These are phyloP conservation scores for Raphanus sativus DNA, from an alignment of 345 rosid species.

Conservation along the genomic window DNA sequence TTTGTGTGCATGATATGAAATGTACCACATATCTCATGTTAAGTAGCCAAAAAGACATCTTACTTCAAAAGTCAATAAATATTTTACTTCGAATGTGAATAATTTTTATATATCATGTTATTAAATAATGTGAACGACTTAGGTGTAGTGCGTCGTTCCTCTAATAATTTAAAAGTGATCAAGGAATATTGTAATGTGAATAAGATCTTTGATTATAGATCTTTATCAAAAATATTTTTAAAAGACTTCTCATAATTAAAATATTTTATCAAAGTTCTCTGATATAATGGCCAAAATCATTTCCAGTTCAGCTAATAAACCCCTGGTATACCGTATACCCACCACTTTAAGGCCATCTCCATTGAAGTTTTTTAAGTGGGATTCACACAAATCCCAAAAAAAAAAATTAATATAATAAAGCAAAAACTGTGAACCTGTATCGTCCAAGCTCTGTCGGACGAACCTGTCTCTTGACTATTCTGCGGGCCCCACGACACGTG, in stretches of 20 bases:
- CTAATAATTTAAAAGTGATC: not conserved
- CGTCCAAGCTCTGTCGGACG: no score
- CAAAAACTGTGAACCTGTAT: no score
- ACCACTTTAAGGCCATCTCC: no score
- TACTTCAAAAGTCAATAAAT: not conserved
- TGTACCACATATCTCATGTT: no score
- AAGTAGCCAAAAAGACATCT: not conserved
- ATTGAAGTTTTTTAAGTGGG: no score
- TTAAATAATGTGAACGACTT: not conserved
- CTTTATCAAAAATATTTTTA: not conserved
- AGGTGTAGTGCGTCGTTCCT: not conserved
- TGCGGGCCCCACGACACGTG: no score
- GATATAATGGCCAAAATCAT: not conserved
- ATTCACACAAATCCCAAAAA: no score
- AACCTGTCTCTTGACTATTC: no score
- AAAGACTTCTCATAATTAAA: not conserved
- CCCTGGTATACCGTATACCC: not conserved
- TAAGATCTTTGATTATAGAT: not conserved
- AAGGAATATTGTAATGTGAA: not conserved
- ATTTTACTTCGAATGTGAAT: not conserved
- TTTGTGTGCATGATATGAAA: not conserved
- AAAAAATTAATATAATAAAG: no score
- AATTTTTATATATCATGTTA: no score
- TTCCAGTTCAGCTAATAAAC: not conserved
- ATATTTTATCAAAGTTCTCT: not conserved